Evolutionary conservation across 805 yeast genomes (phyloP), one percentile per base, ranked within the genome.

Genomic region (Candida succiphila): DNA sequence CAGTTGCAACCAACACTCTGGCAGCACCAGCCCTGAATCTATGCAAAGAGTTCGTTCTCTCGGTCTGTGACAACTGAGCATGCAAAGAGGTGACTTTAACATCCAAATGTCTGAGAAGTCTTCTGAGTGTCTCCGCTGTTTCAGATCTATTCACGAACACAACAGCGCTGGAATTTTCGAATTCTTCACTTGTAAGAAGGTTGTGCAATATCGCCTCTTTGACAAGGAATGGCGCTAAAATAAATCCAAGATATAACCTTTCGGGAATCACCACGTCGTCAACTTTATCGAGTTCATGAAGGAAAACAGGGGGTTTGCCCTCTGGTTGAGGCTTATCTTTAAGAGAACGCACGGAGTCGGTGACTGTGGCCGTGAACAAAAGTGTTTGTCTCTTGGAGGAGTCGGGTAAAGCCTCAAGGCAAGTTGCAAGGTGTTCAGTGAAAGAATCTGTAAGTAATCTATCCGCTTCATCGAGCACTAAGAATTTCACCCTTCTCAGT

Each of bases 381-480:
- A 89, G 61, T 0, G 96, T 92, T 56, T 89, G 97, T 47, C 98
- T 72, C 36, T 72, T 64, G 3, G 65, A 67, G 2, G 94, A 63
- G 1, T 71, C 60, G 0, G 98, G 96, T 25, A 92, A 57, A 1
- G 76, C 72, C 5, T 65, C 62, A 47, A 89, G 70, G 49, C 96
- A 86, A 17, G 72, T 67, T 31, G 71, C 70, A 38, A 92, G 62
- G 56, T 89, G 95, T 23, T 74, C 69, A 8, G 88, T 79, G 57
- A 92, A 87, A 30, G 94, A 81, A 35, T 78, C 75, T 30, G 92
- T 84, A 41, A 92, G 69, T 21, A 92, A 61, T 40, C 96, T 70
- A 66, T 92, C 98, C 1, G 98, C 98, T 61, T 89, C 98, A 65
- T 92, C 98, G 2, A 92, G 62, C 3, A 92, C 97, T 34, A 92